Evolutionary conservation across 768 basidiomycete genomes (phyloP), one percentile per base, ranked within the genome.

Genomic region (Serendipita sp.): DNA sequence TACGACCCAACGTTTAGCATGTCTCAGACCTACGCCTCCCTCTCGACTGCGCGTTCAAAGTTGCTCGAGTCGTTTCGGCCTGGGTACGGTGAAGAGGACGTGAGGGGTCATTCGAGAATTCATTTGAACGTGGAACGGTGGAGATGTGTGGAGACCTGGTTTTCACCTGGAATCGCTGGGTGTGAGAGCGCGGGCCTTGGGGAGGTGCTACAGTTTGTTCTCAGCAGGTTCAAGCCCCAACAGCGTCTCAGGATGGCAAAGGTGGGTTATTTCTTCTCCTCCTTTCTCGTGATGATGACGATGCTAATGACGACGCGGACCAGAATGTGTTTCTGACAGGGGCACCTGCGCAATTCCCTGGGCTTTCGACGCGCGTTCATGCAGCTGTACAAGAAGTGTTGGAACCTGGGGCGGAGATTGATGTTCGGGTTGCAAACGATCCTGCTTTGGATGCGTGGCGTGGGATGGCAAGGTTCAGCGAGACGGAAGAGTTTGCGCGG

Each of bases 261-360:
- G 76, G 94, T 93, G 66, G 48, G 78, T 66, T 13, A 8, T 2
- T 13, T 3, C 36, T 3, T 29, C 13, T 55, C 45, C 18, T 53
- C n/a, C 29, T 50, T 37, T n/a, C 36, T 46, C 43, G 18, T 44
- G 33, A 2, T 58, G 27, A 18, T 45, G 8, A 23, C 31, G 18
- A 53, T 3, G 13, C 44, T 27, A 23, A 23, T 23, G 23, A 23
- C 23, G 23, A 23, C 23, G 23, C 1, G 23, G 23, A 23, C 8
- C 70, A 94, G 91, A 91, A 93, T 67, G 82, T 99, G 13, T 92
- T 91, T 76, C 76, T 96, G 1, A 91, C 95, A 0, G 96, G 96
- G 0, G 80, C 84, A 6, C 84, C 91, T 1, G 84, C 90, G 2
- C 81, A 83, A 67, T 73, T 94, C 23, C 85, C 85, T 0, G 85